Conservation (phyloP, 169 alveolate species). For the Eimeria falciformis region DNA sequence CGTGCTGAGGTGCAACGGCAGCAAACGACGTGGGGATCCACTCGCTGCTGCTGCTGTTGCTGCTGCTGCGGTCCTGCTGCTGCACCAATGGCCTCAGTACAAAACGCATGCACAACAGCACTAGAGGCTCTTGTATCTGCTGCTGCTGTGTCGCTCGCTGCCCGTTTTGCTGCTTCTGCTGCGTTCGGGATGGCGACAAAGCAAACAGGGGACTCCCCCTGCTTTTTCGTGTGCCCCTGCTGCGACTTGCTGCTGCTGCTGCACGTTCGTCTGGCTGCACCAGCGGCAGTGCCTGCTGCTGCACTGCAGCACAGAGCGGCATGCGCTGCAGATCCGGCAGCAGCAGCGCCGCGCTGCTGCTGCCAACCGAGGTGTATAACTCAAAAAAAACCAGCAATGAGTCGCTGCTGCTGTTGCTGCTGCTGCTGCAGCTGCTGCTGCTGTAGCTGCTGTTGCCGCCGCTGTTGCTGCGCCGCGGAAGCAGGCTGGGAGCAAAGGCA, state of each 20-base stretch:
- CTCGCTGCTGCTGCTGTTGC: conserved; percentile 43
- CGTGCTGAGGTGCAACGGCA: conserved; percentile 4
- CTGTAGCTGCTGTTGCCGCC: neutral
- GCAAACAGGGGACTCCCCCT: too few species aligned
- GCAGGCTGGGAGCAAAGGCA: conserved; percentile 22
- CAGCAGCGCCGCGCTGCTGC: conserved; percentile 56
- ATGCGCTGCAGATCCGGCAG: conserved; percentile 6
- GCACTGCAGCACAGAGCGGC: conserved; percentile 14
- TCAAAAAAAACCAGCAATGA: conserved; percentile 7
- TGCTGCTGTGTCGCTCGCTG: conserved; percentile 14
- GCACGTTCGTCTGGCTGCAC: neutral
- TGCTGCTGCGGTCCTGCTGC: conserved; percentile 44
- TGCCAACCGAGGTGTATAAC: conserved; percentile 26
- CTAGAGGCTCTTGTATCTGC: neutral
- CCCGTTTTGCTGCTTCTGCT: conserved; percentile 6
- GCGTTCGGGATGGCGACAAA: too few species aligned
- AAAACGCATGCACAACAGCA: conserved; percentile 42
- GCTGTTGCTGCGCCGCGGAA: too few species aligned
- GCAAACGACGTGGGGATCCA: neutral
- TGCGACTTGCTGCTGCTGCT: conserved; percentile 33
- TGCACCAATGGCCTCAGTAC: conserved; percentile 2
- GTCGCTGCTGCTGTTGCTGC: conserved; percentile 65
- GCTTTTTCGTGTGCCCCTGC: conserved; percentile 2
- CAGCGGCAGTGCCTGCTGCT: conserved; percentile 32
- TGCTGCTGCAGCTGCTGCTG: conserved; percentile 50